Percentiles rank a stretch among this genome's conserved stretches.
Conservation (phyloP, 257 asterid genomes). For the Solanum sparsipilum region DNA sequence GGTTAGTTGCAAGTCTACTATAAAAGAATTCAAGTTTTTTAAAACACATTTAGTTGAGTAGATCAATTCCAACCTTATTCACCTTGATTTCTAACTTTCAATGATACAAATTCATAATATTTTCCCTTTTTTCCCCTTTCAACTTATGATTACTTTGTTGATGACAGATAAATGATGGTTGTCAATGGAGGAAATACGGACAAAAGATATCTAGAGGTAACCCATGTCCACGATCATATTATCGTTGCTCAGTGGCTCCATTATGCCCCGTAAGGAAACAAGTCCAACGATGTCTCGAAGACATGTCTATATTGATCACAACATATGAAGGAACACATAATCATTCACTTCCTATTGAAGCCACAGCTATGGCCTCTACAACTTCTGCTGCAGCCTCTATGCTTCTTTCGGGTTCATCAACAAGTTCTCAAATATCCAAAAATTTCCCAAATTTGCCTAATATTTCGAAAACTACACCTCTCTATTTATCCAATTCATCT, state of each 20-base stretch:
- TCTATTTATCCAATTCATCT: constrained; percentile 30
- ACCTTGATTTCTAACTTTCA: neutral
- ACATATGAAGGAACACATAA: constrained; percentile 89
- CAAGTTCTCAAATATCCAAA: constrained; percentile 28
- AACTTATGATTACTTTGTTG: neutral
- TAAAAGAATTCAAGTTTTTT: neutral
- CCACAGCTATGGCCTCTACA: constrained; percentile 93
- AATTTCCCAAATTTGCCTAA: constrained; percentile 1
- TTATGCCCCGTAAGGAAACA: constrained; percentile 86
- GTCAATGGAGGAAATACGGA: constrained; percentile 96
- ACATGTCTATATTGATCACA: constrained; percentile 69
- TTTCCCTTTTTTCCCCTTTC: neutral
- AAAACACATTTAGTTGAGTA: neutral
- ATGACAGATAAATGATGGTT: constrained; percentile 77
- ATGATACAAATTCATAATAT: neutral
- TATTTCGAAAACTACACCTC: constrained; percentile 17
- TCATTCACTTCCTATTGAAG: constrained; percentile 74
- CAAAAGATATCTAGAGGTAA: constrained; percentile 80
- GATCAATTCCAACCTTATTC: neutral
- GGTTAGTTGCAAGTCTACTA: neutral
- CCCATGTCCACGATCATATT: constrained; percentile 89
- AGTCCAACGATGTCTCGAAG: constrained; percentile 75
- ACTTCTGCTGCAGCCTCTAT: constrained; percentile 92
- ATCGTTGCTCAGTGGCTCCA: constrained; percentile 75
- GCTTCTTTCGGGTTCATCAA: constrained; percentile 71